Conservation (phyloP, 495 filamentous ascomycete species). For the Penicillium egyptiacum region DNA sequence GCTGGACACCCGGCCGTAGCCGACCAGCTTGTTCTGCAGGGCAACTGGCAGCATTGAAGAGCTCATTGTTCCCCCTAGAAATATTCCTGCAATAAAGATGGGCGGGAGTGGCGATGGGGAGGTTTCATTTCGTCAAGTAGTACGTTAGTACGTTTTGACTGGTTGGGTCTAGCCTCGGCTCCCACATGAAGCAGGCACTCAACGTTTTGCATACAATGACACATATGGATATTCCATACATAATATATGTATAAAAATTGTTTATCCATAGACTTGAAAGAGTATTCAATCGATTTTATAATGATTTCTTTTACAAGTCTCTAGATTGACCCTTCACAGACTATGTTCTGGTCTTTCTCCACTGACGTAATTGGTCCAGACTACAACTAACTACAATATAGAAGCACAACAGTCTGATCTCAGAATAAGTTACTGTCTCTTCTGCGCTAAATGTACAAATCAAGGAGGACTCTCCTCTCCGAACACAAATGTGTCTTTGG, state of each 20-base stretch:
- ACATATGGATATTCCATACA: background rate
- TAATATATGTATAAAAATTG: background rate
- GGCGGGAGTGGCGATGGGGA: constrained; percentile 13
- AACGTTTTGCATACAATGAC: background rate
- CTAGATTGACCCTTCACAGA: background rate
- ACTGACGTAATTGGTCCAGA: constrained; percentile 9
- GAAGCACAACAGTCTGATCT: background rate
- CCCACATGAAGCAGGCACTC: constrained; percentile 22
- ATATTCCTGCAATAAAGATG: constrained; percentile 20
- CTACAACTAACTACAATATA: background rate
- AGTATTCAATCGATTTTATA: background rate
- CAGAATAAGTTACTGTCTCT: constrained; percentile 7
- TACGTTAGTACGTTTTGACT: constrained; percentile 8
- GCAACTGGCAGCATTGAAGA: constrained; percentile 39
- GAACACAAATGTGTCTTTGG: constrained; percentile 35
- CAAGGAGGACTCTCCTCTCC: constrained; percentile 29
- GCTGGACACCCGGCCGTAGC: constrained; percentile 50
- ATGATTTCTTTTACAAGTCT: background rate
- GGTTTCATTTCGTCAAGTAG: constrained; percentile 1
- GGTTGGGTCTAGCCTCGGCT: constrained; percentile 22
- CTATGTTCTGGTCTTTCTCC: background rate
- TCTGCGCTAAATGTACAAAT: constrained; percentile 46
- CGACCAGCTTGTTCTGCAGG: constrained; percentile 46
- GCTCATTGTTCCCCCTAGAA: constrained; percentile 32
- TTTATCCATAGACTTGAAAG: background rate